phyloP scores from a whole-genome alignment of 257 asterid genomes.

The Solanum sejunctum region DNA sequence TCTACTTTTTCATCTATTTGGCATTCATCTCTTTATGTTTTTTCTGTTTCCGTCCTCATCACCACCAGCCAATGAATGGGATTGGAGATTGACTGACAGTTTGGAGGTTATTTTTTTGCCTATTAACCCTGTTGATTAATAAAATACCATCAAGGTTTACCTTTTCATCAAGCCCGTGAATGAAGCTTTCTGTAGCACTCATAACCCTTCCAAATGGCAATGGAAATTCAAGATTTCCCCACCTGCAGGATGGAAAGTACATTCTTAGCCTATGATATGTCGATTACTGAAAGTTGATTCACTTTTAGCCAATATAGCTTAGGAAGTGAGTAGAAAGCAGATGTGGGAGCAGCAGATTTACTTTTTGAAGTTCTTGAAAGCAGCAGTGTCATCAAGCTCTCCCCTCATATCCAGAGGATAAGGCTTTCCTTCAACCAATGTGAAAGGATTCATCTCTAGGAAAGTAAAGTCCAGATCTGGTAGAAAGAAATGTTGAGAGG shows the following conservation, averaged over 20 bases:
- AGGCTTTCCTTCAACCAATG: conserved; percentile 85
- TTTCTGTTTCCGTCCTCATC: background rate
- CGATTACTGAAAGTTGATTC: background rate
- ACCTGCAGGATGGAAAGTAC: conserved; percentile 23
- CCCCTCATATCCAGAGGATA: conserved; percentile 96
- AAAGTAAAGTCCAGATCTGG: conserved; percentile 90
- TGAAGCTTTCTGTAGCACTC: conserved; percentile 76
- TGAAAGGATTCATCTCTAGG: conserved; percentile 96
- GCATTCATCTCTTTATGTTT: background rate
- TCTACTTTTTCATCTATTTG: background rate
- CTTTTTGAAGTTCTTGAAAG: conserved; percentile 96
- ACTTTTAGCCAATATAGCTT: background rate
- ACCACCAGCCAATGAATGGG: background rate
- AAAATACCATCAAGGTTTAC: conserved; percentile 14
- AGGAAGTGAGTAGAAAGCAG: background rate
- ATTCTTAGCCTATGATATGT: background rate
- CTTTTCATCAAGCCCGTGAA: conserved; percentile 91
- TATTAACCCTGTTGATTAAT: background rate
- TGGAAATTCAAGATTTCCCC: conserved; percentile 88
- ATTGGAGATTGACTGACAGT: background rate
- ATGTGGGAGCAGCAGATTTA: conserved; percentile 5
- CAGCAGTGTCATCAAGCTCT: conserved; percentile 95
- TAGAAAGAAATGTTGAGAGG: background rate
- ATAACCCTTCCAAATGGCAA: conserved; percentile 92
- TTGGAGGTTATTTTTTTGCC: background rate